Evolutionary conservation across 225 moss, liverwort and hornwort genomes (phyloP).

Genomic region (Asterella californica): DNA sequence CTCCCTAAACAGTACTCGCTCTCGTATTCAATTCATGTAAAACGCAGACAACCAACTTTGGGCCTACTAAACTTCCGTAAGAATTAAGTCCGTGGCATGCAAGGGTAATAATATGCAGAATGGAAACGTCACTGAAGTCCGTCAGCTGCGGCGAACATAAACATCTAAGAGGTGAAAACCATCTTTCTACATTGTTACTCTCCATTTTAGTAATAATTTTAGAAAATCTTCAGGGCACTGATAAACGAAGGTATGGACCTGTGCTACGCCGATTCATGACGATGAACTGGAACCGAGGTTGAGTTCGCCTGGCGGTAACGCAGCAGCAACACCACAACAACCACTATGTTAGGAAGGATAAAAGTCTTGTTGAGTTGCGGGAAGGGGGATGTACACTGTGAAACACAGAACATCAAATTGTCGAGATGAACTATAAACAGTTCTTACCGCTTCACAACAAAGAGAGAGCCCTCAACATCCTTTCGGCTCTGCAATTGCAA

Average conservation of each 20-base stretch:
- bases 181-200: neutral
- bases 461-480: constrained; percentile 98
- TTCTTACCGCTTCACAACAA: constrained; percentile 93
- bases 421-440: neutral
- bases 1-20: neutral
- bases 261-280: constrained; percentile 99
- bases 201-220: neutral
- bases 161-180: neutral
- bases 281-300: constrained; percentile 95
- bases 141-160: neutral
- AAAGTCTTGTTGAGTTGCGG: neutral
- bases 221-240: neutral
- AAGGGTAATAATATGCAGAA: too few relatives aligned
- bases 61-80: neutral
- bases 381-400: neutral
- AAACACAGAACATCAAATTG: neutral
- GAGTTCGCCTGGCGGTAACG: constrained; percentile 60
- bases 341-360: neutral
- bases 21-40: neutral
- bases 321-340: neutral
- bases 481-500: constrained; percentile 75
- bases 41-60: neutral
- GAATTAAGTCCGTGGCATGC: neutral
- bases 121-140: neutral
- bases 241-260: constrained; percentile 48